Conservation (phyloP, 23 red algal genomes). For the Cyanidioschyzon merolae region DNA sequence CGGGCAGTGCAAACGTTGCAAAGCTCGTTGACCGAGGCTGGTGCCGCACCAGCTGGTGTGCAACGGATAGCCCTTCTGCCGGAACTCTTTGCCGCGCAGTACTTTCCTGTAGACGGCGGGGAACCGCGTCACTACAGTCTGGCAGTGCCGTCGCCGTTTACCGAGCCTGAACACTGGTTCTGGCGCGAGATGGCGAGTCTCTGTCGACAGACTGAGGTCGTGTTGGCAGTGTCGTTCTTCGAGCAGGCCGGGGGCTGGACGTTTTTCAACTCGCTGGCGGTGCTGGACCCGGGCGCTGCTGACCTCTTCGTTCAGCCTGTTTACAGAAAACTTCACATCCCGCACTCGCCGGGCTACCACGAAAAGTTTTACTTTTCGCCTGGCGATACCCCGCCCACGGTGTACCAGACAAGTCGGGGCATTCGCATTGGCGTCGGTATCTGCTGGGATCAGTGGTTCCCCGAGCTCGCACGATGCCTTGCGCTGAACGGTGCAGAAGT, state of each 20-base stretch:
- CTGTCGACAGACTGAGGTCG: conserved; percentile 37
- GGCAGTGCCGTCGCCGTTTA: conserved; percentile 3
- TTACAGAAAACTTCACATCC: conserved; percentile 88
- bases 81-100: conserved; percentile 68
- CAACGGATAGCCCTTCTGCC: conserved; percentile 71
- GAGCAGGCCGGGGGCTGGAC: conserved; percentile 46
- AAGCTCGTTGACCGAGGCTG: background rate
- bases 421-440: conserved; percentile 53
- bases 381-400: conserved; percentile 70
- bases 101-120: conserved; percentile 51
- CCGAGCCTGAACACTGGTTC: conserved; percentile 29
- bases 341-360: conserved; percentile 80
- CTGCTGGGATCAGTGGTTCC: conserved; percentile 98
- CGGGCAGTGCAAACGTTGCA: background rate
- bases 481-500: conserved; percentile 71
- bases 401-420: conserved; percentile 34
- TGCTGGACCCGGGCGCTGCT: conserved; percentile 64
- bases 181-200: conserved; percentile 43
- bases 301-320: conserved; percentile 22
- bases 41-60: background rate
- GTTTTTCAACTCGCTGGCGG: conserved; percentile 70
- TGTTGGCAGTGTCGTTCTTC: conserved; percentile 71
- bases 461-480: conserved; percentile 76
- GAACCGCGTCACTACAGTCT: conserved; percentile 22
- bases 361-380: conserved; percentile 92